phyloP scores from a whole-genome alignment of 1,284 basidiomycete species.

The Malassezia psittaci region DNA sequence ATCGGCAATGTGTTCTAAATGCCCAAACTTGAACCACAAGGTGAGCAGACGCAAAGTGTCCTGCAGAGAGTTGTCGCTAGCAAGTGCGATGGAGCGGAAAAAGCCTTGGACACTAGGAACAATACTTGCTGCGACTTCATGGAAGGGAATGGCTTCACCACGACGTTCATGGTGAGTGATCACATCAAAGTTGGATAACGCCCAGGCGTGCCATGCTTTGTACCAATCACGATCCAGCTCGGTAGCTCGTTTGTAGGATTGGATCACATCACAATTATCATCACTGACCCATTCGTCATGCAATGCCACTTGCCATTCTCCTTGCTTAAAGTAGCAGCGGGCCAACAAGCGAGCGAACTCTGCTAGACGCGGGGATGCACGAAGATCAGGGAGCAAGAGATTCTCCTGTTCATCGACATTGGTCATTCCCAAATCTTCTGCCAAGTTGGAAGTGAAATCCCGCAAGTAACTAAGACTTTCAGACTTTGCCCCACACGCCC shows the following conservation, averaged over 20 bases:
- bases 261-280: conserved; percentile 44
- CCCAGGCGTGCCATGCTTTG: conserved; percentile 99
- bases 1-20: conserved; percentile 77
- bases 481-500: conserved; percentile 71
- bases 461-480: conserved; percentile 77
- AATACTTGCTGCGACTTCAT: conserved; percentile 70
- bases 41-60: conserved; percentile 88
- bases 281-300: conserved; percentile 62
- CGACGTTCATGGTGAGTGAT: conserved; percentile 52
- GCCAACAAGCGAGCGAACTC: conserved; percentile 82
- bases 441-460: conserved; percentile 63
- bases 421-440: conserved; percentile 63
- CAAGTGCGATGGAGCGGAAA: conserved; percentile 83
- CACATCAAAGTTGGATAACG: conserved; percentile 89
- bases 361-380: conserved; percentile 47
- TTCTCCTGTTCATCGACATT: conserved; percentile 38
- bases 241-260: conserved; percentile 77
- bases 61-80: conserved; percentile 80
- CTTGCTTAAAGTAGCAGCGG: conserved; percentile 91
- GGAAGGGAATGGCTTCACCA: conserved; percentile 62
- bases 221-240: conserved; percentile 91
- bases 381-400: conserved; percentile 33
- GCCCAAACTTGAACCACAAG: conserved; percentile 96
- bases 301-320: conserved; percentile 78
- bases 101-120: conserved; percentile 89